Evolutionary conservation across 371 early-diverging fungal genomes (phyloP), one percentile per base, ranked within the genome.

Genomic region (Lichtheimia ramosa): DNA sequence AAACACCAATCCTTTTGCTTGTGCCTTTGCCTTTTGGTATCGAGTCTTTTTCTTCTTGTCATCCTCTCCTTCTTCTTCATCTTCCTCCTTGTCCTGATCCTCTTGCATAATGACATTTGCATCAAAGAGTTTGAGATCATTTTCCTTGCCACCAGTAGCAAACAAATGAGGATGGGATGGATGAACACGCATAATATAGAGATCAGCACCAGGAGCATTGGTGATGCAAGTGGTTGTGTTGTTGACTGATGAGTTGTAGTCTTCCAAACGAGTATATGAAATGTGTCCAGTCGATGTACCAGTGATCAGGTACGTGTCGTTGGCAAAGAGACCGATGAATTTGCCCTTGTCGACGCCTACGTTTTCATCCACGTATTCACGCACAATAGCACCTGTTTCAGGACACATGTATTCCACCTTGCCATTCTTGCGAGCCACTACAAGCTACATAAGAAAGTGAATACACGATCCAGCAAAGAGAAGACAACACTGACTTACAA

Each of bases 141-240:
- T 85, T 58, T 94, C 92, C 39, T 91, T 89, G 15, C 96, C 96
- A 39, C 92, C 95, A 6, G 89, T 88, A 0, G 92, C 94, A 64
- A 96, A 83, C 7, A 93, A 59, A 57, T 88, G 66, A 12, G 86
- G 72, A 15, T 81, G 74, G n/a, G 66, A 66, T 7, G 85, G 86
- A 63, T 92, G 89, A 2, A 82, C 80, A 28, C 88, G 84, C 87
- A 94, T 89, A 13, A 74, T 56, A 24, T 57, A 69, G 21, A 73
- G 63, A 20, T 70, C 56, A 8, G 65, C 8, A 8, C 67, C 71
- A 13, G 70, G 58, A 2, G 68, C 43, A 7, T 56, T 25, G 5
- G 59, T 50, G 27, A 59, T 28, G 28, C 52, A 48, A 21, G 61
- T 46, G 12, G 49, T 58, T 16, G 63, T 50, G 49, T 52, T 25